These are phyloP conservation scores for Xylaria grammica DNA, from an alignment of 495 filamentous ascomycete species.

Conservation along the genomic window DNA sequence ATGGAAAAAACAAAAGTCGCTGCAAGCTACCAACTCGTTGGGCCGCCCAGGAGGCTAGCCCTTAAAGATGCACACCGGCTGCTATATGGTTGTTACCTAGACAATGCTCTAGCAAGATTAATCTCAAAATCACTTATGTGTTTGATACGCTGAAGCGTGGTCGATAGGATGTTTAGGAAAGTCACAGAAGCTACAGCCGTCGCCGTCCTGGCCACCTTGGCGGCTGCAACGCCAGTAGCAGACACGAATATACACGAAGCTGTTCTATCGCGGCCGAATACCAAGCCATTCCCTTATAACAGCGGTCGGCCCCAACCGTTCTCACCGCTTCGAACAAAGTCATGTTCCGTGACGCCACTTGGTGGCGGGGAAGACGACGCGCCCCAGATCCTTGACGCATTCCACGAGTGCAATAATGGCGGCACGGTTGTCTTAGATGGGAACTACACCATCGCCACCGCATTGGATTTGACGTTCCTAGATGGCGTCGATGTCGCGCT, in stretches of 20 bases:
- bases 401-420: slow-evolving; percentile 67
- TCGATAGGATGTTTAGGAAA: slow-evolving; percentile 3
- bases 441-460: slow-evolving; percentile 64
- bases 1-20: not conserved
- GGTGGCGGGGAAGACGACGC: slow-evolving; percentile 53
- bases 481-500: slow-evolving; percentile 62
- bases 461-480: slow-evolving; percentile 65
- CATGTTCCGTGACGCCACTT: slow-evolving; percentile 35
- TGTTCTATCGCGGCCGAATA: slow-evolving; percentile 9
- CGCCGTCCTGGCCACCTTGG: slow-evolving; percentile 6
- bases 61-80: not conserved
- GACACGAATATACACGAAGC: not conserved
- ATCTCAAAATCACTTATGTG: not conserved
- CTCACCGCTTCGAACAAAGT: slow-evolving; percentile 1
- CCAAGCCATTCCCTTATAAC: slow-evolving; percentile 15
- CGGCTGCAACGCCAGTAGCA: not conserved
- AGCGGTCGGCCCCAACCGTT: not conserved
- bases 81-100: not conserved
- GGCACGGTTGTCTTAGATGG: slow-evolving; percentile 64
- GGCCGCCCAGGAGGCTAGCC: not conserved
- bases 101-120: not conserved
- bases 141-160: not conserved
- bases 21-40: not conserved
- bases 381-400: slow-evolving; percentile 57
- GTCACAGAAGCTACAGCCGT: slow-evolving; percentile 1